Evolutionary conservation across 2,329 filamentous ascomycete species (phyloP), one percentile per base, ranked within the genome.

Genomic region (Ceratocystis papillata): DNA sequence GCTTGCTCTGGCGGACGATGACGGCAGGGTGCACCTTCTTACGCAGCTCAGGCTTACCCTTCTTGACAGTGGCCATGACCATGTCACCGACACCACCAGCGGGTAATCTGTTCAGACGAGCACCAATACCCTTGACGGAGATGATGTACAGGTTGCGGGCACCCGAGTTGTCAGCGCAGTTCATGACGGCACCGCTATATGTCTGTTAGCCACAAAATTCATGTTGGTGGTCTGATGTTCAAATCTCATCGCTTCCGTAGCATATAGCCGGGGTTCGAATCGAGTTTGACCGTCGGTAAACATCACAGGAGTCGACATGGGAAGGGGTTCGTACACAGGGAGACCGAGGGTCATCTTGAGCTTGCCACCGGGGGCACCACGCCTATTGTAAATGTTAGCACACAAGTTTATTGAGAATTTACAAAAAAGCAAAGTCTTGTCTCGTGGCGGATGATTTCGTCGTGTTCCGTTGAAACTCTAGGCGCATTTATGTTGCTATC

Each of bases 11-110:
- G 79, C 94, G 85, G 79, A 97, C 93, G 77, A 99, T 94, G 78
- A 99, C 93, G 76, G 94, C 94, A 74, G 94, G 94, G 91, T 99
- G 96, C 80, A 99, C 94, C 89, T 99, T 99, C 90, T 99, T 99
- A 81, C 95, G 87, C 77, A 99, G 84, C 83, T 99, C 95, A 71
- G 95, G 95, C 90, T 99, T 99, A 83, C 95, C 94, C 90, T 99
- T 97, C 90, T 99, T 97, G 83, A 97, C 94, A 73, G 94, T 97
- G 73, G 93, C 93, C 92, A 99, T 97, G 78, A 97, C 94, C 94
- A 97, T 97, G 85, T 97, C 94, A 76, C 94, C 94, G 75, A 96
- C 93, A 86, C 94, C 94, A 74, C 89, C 94, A 76, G 94, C 93
- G 74, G 93, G 93, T 76, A 99, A 86, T 79, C 93, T 87, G 87